These are phyloP conservation scores for Cardamine resedifolia DNA, from an alignment of 345 rosid genomes.

Conservation along the genomic window DNA sequence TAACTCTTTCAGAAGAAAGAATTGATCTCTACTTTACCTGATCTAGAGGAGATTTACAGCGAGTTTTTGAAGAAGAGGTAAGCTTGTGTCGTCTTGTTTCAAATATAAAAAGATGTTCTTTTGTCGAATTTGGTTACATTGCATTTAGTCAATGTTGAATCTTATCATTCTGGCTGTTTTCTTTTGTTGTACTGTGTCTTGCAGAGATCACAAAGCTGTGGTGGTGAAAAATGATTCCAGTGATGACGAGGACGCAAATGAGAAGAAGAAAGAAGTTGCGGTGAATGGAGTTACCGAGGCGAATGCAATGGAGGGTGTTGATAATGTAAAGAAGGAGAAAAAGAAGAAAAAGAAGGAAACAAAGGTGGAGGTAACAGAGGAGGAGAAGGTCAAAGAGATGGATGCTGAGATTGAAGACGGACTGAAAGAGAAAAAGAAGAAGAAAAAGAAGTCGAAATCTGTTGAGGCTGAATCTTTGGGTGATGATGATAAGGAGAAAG, in stretches of 20 bases:
- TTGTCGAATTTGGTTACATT: not conserved
- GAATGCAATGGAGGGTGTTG: slow-evolving; percentile 21
- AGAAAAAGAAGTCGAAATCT: slow-evolving; percentile 51
- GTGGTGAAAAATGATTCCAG: not conserved
- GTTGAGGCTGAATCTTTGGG: slow-evolving; percentile 21
- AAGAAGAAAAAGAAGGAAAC: slow-evolving; percentile 49
- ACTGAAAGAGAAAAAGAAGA: slow-evolving; percentile 40
- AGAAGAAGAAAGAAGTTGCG: not conserved
- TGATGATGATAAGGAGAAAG: slow-evolving; percentile 30
- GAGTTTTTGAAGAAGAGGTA: slow-evolving; percentile 54
- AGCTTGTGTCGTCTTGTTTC: not conserved
- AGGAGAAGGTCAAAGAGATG: slow-evolving; percentile 36
- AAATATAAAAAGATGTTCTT: not conserved
- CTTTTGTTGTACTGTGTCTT: slow-evolving; percentile 2
- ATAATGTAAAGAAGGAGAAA: slow-evolving; percentile 42
- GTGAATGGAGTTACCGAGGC: no score
- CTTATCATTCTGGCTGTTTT: not conserved
- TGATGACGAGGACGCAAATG: not conserved
- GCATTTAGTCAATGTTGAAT: not conserved
- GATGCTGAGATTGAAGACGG: slow-evolving; percentile 33
- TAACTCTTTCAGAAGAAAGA: slow-evolving; percentile 51
- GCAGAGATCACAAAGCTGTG: slow-evolving; percentile 3
- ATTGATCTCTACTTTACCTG: slow-evolving; percentile 36
- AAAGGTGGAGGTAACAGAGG: slow-evolving; percentile 32
- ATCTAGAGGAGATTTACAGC: slow-evolving; percentile 60